Base-by-base conservation (phyloP, 73 alveolate species). In the Urostyla sp. region DNA sequence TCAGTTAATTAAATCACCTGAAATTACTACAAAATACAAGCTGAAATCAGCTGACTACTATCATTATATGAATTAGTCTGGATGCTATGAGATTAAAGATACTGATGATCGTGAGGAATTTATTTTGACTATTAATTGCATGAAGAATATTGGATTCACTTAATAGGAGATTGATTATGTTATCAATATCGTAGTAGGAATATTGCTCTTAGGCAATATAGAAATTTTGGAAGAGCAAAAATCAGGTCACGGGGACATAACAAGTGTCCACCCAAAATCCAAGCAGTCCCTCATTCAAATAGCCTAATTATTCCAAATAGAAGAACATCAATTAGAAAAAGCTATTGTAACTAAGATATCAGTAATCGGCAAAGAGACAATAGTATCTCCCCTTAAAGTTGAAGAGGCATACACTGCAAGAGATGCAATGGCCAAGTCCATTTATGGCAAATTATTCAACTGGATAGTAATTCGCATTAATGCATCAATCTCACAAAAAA, bases 401-500 rank as follows among this genome's bases (percentile, higher is more conserved):
- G 92, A 77, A 6, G 92, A 84, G 61, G 94, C 87, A 18, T 69
- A 54, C n/a, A 91, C 83, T 18, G 58, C 93, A 43, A 85, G 99
- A 72, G 99, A 97, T 69, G 90, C 98, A 0, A 72, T 94, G 90
- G 98, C 99, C 26, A 93, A 91, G 82, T 93, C 95, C 16, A 63
- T 97, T 55, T 97, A 96, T 83, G 98, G 95, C 27, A 79, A 86
- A 52, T 73, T 96, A 74, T 96, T 97, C 86, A 84, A 90, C 72
- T 94, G 96, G 96, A 67, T 97, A 21, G 98, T 97, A 28, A 27
- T 53, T 18, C 53, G 84, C 51, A 57, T 90, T 48, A 92, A 91
- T 57, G 53, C 63, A 53, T 49, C 86, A 16, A 89, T 86, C 20
- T 78, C 87, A 31, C 40, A 72, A 4, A 51, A 89, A 37, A 72